Evolutionary conservation across 805 yeast species (phyloP).

Genomic region (Candida ulmi): DNA sequence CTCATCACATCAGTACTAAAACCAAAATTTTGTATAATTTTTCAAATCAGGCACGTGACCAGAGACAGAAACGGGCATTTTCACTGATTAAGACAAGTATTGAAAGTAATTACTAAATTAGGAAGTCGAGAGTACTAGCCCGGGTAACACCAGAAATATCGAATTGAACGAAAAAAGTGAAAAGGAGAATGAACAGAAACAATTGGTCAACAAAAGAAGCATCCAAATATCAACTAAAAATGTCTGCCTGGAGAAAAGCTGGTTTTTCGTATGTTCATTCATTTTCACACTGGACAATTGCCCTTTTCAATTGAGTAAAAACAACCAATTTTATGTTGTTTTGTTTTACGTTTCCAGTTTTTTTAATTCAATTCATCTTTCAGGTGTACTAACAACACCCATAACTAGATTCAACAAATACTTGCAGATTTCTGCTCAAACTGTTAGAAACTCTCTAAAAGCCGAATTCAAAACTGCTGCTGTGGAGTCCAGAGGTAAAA

Average conservation of each 20-base stretch:
- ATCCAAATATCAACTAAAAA: conserved; percentile 17
- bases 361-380: not conserved
- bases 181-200: not conserved
- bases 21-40: no score
- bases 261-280: conserved; percentile 48
- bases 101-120: not conserved
- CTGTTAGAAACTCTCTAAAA: conserved; percentile 84
- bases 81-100: no score
- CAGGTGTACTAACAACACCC: conserved; percentile 7
- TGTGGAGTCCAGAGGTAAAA: conserved; percentile 58
- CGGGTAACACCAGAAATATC: no score
- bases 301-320: not conserved
- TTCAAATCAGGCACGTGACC: no score
- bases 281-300: not conserved
- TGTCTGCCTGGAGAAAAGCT: conserved; percentile 62
- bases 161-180: not conserved
- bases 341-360: not conserved
- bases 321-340: not conserved
- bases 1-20: not conserved
- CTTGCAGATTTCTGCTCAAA: conserved; percentile 83
- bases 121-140: conserved; percentile 11
- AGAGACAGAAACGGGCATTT: no score
- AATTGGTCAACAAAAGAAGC: no score
- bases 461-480: conserved; percentile 73
- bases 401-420: conserved; percentile 71